Percentiles rank a stretch among this genome's conserved stretches.
phyloP scores from a whole-genome alignment of 192 early-diverging fungal species.

The Backusella circina region DNA sequence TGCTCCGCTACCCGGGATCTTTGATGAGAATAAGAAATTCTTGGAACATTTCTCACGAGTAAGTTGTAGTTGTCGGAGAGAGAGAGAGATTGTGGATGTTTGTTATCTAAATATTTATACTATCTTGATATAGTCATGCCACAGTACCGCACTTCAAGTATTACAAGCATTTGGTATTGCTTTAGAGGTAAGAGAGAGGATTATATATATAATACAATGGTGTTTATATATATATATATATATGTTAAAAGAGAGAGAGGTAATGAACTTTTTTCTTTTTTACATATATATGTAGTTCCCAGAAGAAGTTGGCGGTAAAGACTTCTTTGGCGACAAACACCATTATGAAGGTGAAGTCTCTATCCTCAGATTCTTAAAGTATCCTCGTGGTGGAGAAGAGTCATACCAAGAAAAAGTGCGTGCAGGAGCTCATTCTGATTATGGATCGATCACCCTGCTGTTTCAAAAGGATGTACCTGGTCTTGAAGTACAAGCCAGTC shows the following conservation, averaged over 20 bases:
- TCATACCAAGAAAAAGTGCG: slow-evolving; percentile 39
- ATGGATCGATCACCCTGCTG: slow-evolving; percentile 64
- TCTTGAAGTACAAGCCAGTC: slow-evolving; percentile 47
- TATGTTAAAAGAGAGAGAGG: background rate
- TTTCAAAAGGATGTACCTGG: slow-evolving; percentile 65
- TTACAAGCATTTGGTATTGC: slow-evolving; percentile 60
- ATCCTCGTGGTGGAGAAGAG: slow-evolving; percentile 45
- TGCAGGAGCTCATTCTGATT: slow-evolving; percentile 61
- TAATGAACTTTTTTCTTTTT: background rate
- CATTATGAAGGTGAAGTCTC: slow-evolving; percentile 43
- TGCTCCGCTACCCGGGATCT: slow-evolving; percentile 31
- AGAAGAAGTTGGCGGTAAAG: slow-evolving; percentile 44
- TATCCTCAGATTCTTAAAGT: slow-evolving; percentile 58
- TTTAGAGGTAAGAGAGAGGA: slow-evolving; percentile 48
- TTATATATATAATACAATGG: slow-evolving; percentile 40
- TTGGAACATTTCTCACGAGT: slow-evolving; percentile 39
- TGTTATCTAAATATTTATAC: background rate
- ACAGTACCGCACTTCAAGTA: slow-evolving; percentile 43
- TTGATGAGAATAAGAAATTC: slow-evolving; percentile 18
- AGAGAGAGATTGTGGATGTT: background rate
- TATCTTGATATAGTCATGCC: slow-evolving; percentile 34
- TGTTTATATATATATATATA: background rate
- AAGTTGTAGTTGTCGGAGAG: background rate
- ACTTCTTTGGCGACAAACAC: slow-evolving; percentile 50
- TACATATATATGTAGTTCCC: slow-evolving; percentile 36